Evolutionary conservation across 306 rosid genomes (phyloP).

Genomic region (Cucurbita moschata): DNA sequence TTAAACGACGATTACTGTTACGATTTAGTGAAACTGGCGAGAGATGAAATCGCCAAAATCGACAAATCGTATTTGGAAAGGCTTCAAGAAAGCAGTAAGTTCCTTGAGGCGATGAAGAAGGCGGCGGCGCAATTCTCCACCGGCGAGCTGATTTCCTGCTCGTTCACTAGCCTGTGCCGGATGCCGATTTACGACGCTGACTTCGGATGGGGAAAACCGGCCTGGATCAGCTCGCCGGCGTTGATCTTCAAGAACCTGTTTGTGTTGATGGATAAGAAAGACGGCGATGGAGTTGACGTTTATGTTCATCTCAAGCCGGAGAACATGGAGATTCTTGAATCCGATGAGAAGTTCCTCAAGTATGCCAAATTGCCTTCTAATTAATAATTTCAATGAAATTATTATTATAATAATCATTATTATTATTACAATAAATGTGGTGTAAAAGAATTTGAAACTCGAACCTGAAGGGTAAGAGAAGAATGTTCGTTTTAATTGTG

Average conservation of each 20-base stretch:
- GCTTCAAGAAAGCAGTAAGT: slow-evolving; percentile 3
- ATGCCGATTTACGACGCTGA: slow-evolving; percentile 39
- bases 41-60: slow-evolving; percentile 14
- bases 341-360: not conserved
- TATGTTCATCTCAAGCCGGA: slow-evolving; percentile 25
- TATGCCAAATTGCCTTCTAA: not conserved
- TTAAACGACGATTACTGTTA: not conserved
- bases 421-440: no score
- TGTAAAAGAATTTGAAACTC: no score
- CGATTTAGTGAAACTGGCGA: not conserved
- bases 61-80: slow-evolving; percentile 18
- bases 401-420: no score
- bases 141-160: slow-evolving; percentile 18
- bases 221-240: slow-evolving; percentile 28
- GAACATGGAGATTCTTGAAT: slow-evolving; percentile 24
- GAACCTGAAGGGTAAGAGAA: no score
- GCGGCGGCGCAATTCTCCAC: not conserved
- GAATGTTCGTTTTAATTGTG: no score
- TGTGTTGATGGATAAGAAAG: slow-evolving; percentile 25
- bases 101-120: slow-evolving; percentile 13
- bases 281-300: slow-evolving; percentile 29
- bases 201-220: slow-evolving; percentile 48
- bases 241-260: slow-evolving; percentile 25
- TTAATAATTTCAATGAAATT: no score
- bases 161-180: slow-evolving; percentile 31